Evolutionary conservation across 805 yeast genomes (phyloP).

Genomic region (Wickerhamomyces bovis): DNA sequence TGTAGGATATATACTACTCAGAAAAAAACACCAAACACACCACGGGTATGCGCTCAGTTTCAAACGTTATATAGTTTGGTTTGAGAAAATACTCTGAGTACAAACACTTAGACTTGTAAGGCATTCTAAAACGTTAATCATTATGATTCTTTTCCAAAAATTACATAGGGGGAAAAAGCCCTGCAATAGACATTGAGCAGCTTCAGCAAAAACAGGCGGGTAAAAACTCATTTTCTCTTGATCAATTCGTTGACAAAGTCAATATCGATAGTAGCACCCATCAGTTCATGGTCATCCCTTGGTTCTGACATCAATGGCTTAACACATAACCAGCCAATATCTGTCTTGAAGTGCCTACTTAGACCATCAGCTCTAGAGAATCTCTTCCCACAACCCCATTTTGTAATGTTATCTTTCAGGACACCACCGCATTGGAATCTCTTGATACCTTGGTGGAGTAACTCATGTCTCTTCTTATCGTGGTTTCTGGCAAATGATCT

Average conservation of each 20-base stretch:
- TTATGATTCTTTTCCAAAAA: not conserved
- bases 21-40: no score
- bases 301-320: conserved; percentile 58
- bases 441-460: conserved; percentile 67
- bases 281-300: conserved; percentile 8
- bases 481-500: conserved; percentile 73
- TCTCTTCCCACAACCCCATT: conserved; percentile 71
- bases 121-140: not conserved
- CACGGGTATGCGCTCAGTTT: no score
- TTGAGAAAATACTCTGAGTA: no score
- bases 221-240: conserved; percentile 3
- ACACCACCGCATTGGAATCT: conserved; percentile 62
- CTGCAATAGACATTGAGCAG: not conserved
- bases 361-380: conserved; percentile 78
- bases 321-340: conserved; percentile 66
- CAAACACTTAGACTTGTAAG: not conserved
- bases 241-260: conserved; percentile 11
- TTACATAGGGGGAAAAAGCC: not conserved
- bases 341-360: conserved; percentile 70
- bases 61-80: no score
- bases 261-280: conserved; percentile 2
- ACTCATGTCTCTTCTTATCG: conserved; percentile 71
- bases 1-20: no score
- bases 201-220: not conserved
- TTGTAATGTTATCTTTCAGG: conserved; percentile 47